These are phyloP conservation scores for Neurospora sp. DNA, from an alignment of 495 filamentous ascomycete genomes.

Conservation along the genomic window DNA sequence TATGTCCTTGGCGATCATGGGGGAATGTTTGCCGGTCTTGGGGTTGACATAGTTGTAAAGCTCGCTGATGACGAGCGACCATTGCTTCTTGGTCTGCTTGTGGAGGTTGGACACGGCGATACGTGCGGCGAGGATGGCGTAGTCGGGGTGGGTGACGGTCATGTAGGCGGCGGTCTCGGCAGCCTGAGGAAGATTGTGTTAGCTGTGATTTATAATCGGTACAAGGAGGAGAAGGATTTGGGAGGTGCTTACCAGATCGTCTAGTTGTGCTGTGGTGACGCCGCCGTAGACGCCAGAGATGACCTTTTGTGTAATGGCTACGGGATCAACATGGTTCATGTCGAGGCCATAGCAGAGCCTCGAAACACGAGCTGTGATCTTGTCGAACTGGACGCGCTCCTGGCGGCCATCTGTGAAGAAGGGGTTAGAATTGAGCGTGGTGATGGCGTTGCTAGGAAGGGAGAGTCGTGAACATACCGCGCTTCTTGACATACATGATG, in stretches of 20 bases:
- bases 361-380: constrained; percentile 97
- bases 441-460: not conserved
- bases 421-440: constrained; percentile 12
- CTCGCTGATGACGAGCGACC: constrained; percentile 84
- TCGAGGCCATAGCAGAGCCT: constrained; percentile 95
- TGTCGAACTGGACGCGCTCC: constrained; percentile 99
- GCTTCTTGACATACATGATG: constrained; percentile 50
- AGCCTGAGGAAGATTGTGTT: constrained; percentile 46
- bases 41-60: constrained; percentile 96
- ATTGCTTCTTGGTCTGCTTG: constrained; percentile 99
- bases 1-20: constrained; percentile 85
- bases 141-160: constrained; percentile 98
- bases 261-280: constrained; percentile 89
- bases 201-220: not conserved
- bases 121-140: constrained; percentile 95
- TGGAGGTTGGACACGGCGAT: constrained; percentile 99
- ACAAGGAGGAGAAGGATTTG: constrained; percentile 1
- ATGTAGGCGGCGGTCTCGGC: constrained; percentile 99
- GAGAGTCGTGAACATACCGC: constrained; percentile 33
- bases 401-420: constrained; percentile 77
- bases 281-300: constrained; percentile 99
- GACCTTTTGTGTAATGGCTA: constrained; percentile 97
- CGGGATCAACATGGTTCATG: constrained; percentile 91
- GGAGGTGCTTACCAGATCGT: constrained; percentile 70
- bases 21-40: constrained; percentile 71